Evolutionary conservation across 2,329 filamentous ascomycete genomes (phyloP).

Genomic region (Cadophora gregata): DNA sequence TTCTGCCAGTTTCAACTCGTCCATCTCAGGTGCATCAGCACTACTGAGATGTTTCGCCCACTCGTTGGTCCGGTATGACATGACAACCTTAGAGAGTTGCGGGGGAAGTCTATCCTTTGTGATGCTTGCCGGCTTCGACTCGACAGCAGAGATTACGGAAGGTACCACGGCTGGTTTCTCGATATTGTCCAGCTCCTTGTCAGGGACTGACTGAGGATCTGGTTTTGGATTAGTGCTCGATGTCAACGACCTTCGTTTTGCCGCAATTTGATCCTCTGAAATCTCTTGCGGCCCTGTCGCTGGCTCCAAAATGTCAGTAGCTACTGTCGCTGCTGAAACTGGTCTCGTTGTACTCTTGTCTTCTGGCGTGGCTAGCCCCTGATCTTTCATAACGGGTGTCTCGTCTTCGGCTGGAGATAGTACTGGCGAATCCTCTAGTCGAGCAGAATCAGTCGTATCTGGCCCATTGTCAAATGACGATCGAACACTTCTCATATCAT

Average conservation of each 20-base stretch:
- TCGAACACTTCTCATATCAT: conserved; percentile 41
- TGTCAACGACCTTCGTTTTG: conserved; percentile 27
- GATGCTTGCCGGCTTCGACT: conserved; percentile 55
- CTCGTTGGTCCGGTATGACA: conserved; percentile 90
- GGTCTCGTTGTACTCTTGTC: conserved; percentile 4
- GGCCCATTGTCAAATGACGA: conserved; percentile 34
- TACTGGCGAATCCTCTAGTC: conserved; percentile 18
- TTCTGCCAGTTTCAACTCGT: conserved; percentile 61
- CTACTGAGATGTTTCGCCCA: conserved; percentile 89
- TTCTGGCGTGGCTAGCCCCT: background rate
- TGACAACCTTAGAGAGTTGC: conserved; percentile 76
- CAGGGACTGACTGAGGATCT: conserved; percentile 18
- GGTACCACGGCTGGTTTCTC: conserved; percentile 25
- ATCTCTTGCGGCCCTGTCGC: conserved; percentile 4
- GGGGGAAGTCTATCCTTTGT: conserved; percentile 69
- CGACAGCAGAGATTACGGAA: conserved; percentile 50
- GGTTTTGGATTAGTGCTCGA: conserved; percentile 36
- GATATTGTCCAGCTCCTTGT: conserved; percentile 22
- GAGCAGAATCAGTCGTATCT: conserved; percentile 25
- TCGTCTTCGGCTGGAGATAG: background rate
- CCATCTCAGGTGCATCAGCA: conserved; percentile 74
- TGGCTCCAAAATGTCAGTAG: conserved; percentile 19
- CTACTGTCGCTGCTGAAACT: conserved; percentile 12
- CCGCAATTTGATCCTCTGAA: background rate
- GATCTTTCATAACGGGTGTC: background rate